Conservation (phyloP, 257 asterid genomes). For the Solanum chilense region DNA sequence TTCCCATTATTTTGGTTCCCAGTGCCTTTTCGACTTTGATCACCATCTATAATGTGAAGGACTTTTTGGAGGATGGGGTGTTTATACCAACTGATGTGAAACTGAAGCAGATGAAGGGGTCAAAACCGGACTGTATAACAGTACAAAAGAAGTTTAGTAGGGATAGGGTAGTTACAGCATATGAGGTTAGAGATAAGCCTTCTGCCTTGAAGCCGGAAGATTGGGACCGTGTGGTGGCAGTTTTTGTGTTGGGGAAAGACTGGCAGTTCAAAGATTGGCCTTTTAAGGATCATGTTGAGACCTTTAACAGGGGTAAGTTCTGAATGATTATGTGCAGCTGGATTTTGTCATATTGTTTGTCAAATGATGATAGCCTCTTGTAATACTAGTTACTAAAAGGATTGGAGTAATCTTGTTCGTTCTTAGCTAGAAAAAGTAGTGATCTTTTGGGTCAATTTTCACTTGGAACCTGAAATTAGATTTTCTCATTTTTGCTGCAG, state of each 20-base stretch:
- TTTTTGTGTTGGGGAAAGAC: conserved; percentile 95
- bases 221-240: conserved; percentile 98
- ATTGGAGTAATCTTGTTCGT: neutral
- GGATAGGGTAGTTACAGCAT: conserved; percentile 90
- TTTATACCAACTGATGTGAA: conserved; percentile 83
- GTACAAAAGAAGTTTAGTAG: conserved; percentile 98
- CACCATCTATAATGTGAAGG: conserved; percentile 90
- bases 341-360: neutral
- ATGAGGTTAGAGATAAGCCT: conserved; percentile 98
- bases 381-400: neutral
- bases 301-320: conserved; percentile 77
- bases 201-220: conserved; percentile 79
- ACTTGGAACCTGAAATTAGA: neutral
- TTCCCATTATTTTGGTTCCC: conserved; percentile 88
- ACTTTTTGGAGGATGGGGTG: conserved; percentile 93
- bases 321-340: neutral
- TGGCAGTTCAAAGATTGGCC: conserved; percentile 99
- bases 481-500: conserved; percentile 28
- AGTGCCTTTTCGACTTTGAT: conserved; percentile 91
- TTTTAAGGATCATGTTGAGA: conserved; percentile 89
- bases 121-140: conserved; percentile 90
- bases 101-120: conserved; percentile 76
- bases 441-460: neutral
- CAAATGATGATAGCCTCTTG: neutral
- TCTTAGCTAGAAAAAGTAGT: neutral